Percentiles rank a stretch among this genome's conserved stretches.
Evolutionary conservation across 176 grass and related monocot species (phyloP).

Genomic region (Bothriochloa decipiens): DNA sequence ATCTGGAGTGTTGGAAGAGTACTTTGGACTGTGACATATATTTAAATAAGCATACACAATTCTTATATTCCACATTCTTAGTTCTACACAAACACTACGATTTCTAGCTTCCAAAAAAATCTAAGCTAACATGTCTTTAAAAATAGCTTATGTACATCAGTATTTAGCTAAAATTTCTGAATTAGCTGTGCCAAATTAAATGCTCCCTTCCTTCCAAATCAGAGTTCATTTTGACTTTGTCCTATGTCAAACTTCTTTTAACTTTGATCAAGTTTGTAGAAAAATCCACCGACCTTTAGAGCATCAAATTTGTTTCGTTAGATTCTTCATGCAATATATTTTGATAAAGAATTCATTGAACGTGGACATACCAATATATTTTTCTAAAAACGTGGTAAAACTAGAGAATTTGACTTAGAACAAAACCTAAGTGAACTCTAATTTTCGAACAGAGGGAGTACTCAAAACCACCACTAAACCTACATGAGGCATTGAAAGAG

Average conservation of each 20-base stretch:
- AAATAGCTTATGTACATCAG: background rate
- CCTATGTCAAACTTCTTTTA: no score
- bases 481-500: no score
- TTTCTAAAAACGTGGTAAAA: no score
- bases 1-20: background rate
- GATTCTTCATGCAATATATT: background rate
- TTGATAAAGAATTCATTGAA: background rate
- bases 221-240: no score
- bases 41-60: background rate
- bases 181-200: background rate
- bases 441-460: no score
- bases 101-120: background rate
- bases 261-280: no score
- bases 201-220: background rate
- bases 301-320: no score
- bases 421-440: background rate
- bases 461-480: no score
- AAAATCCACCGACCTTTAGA: no score
- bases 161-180: constrained; percentile 3
- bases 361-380: no score
- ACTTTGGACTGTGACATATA: background rate
- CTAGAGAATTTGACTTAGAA: background rate
- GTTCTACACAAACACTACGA: background rate
- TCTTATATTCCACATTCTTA: background rate
- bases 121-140: background rate